Base-by-base conservation (phyloP, 345 rosid genomes). In the Acer campestre region DNA sequence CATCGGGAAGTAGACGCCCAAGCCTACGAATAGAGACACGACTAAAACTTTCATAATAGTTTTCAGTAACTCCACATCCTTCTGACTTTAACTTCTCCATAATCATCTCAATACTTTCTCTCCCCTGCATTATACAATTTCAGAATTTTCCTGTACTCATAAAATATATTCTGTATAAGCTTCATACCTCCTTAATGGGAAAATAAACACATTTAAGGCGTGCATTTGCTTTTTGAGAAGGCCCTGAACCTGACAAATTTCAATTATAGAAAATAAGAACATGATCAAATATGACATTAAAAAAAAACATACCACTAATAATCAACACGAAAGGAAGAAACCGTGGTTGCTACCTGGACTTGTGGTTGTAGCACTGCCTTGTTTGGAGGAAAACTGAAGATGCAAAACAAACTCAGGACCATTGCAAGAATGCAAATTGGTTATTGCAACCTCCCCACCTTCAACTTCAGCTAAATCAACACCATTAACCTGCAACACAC, bases 1-100 rank as follows among this genome's bases (percentile, higher is more conserved):
- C 88, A 89, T 89, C 94, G 51, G 98, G 98, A 82, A 93, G 92
- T 80, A 93, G 80, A 77, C 96, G 94, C 72, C 96, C 98, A 65
- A 91, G 96, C 63, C 93, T 84, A 55, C 94, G 85, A 75, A 91
- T 53, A 70, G 94, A 90, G 68, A 90, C 89, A 70, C 89, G 92
- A 66, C 87, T 85, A 76, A 83, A 89, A 56, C 81, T 81, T 78
- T 88, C 84, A 74, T 70, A 90, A 74, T 70, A 90, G 62, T 74
- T 88, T 76, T 84, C 96, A 20, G 76, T 7, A 78, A 81, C 74
- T 75, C 86, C 83, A 80, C 77, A 79, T 77, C 89, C 85, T 77
- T 85, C 83, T 61, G 79, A 80, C 76, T 86, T 83, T 74, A 93
- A 75, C 12, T 78, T 82, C 75, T 87, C 86, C 80, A 89, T 73